Evolutionary conservation across 2,329 filamentous ascomycete species (phyloP), one percentile per base, ranked within the genome.

Genomic region (Huntiella moniliformis): DNA sequence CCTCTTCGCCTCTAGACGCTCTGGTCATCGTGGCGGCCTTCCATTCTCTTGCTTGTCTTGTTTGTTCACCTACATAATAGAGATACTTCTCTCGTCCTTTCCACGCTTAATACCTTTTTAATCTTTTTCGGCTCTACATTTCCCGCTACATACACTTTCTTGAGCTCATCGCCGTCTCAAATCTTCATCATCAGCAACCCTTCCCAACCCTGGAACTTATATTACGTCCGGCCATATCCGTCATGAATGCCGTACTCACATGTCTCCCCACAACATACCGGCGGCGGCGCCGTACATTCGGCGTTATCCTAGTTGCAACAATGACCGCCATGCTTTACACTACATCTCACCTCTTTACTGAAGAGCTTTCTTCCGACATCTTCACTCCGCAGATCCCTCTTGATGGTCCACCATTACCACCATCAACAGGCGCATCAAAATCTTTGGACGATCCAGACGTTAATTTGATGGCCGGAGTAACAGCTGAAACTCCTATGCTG

Each of bases 401-500:
- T 22, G 42, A 49, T 12, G 39, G 39, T 28, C 33, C 34, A 28
- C 34, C 17, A 11, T 15, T 41, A 15, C 39, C 18, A n/a, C 39
- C 39, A n/a, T 41, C 39, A 31, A 41, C 39, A n/a, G 39, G 39
- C 11, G 31, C 22, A 13, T 18, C 32, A 7, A 45, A 38, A n/a
- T n/a, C 47, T 10, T 34, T 42, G n/a, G 43, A 45, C 16, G 47
- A 49, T 31, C 47, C 47, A 2, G 17, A 12, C 6, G 47, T 49
- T 7, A 49, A 49, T 33, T 17, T 28, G 22, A 39, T 34, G 7
- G 42, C 40, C n/a, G 17, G 13, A 4, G 28, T 40, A 16, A 38
- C 47, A 17, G 34, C 32, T 4, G 18, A 44, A 5, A 49, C 47
- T 4, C 47, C 58, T 46, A 67, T 66, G 63, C 56, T 56, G 7